A percentile compares a stretch with the other conserved stretches of the same genome.
Conservation (phyloP, 257 asterid genomes). For the Plantago elongata region DNA sequence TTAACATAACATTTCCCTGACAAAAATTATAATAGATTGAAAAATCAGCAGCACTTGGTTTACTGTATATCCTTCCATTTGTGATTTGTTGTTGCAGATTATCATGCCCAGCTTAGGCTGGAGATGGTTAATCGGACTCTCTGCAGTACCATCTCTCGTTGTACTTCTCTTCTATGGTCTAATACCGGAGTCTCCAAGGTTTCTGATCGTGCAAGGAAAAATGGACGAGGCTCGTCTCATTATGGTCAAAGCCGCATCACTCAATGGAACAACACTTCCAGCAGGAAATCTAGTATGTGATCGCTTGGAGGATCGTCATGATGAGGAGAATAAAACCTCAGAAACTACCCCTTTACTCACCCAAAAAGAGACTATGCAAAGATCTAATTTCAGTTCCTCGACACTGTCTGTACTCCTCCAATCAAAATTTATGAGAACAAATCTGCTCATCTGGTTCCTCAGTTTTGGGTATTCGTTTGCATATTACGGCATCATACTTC, state of each 20-base stretch:
- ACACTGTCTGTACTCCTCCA: slow-evolving; percentile 41
- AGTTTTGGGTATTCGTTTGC: slow-evolving; percentile 57
- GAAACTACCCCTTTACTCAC: slow-evolving; percentile 27
- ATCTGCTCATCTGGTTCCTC: slow-evolving; percentile 56
- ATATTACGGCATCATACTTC: slow-evolving; percentile 67
- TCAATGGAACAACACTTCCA: slow-evolving; percentile 34
- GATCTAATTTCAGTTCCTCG: slow-evolving; percentile 23
- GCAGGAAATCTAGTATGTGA: slow-evolving; percentile 33
- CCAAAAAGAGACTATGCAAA: slow-evolving; percentile 9
- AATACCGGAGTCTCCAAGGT: slow-evolving; percentile 53
- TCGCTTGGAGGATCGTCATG: slow-evolving; percentile 13
- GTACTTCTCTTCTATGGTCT: slow-evolving; percentile 32
- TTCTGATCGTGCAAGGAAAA: slow-evolving; percentile 40
- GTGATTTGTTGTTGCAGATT: slow-evolving; percentile 25
- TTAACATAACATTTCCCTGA: too few relatives aligned
- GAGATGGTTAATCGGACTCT: slow-evolving; percentile 45
- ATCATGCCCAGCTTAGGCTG: slow-evolving; percentile 45
- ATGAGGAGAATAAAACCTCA: slow-evolving; percentile 15
- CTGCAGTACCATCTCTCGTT: slow-evolving; percentile 38
- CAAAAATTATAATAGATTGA: too few relatives aligned
- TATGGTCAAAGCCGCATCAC: slow-evolving; percentile 36
- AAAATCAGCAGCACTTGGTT: too few relatives aligned
- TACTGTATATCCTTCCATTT: neutral
- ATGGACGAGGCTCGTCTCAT: slow-evolving; percentile 35
- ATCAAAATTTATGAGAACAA: slow-evolving; percentile 35